Percentiles rank a stretch among this genome's conserved stretches.
These are phyloP conservation scores for Dictyostelium purpureum DNA, from an alignment of 78 protist species.

Conservation along the genomic window DNA sequence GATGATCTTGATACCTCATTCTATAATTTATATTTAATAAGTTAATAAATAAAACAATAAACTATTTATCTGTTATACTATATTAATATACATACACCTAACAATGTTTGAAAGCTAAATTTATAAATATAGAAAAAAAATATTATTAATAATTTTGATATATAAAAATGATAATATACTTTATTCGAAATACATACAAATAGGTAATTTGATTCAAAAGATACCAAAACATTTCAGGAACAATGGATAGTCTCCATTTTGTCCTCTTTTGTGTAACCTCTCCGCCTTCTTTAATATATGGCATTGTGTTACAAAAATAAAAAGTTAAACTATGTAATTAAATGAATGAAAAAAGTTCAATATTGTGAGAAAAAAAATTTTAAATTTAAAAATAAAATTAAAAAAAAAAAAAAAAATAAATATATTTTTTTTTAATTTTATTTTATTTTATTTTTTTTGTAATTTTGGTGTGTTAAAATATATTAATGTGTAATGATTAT, in stretches of 20 bases:
- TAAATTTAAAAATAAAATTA: neutral
- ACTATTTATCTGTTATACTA: neutral
- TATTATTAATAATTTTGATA: neutral
- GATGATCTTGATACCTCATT: no score
- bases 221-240: constrained; percentile 6
- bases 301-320: neutral
- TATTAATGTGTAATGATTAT: no score
- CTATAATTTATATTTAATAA: no score
- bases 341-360: neutral
- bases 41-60: no score
- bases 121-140: neutral
- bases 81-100: neutral
- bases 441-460: no score
- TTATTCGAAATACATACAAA: neutral
- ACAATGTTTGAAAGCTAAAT: neutral
- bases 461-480: no score
- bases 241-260: constrained; percentile 10
- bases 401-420: neutral
- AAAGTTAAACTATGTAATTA: neutral
- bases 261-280: neutral
- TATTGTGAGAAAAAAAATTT: neutral
- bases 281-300: neutral
- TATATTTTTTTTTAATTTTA: no score
- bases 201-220: neutral
- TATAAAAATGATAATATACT: neutral